These are phyloP conservation scores for Tetrapisispora iriomotensis DNA, from an alignment of 805 yeast genomes.

Conservation along the genomic window DNA sequence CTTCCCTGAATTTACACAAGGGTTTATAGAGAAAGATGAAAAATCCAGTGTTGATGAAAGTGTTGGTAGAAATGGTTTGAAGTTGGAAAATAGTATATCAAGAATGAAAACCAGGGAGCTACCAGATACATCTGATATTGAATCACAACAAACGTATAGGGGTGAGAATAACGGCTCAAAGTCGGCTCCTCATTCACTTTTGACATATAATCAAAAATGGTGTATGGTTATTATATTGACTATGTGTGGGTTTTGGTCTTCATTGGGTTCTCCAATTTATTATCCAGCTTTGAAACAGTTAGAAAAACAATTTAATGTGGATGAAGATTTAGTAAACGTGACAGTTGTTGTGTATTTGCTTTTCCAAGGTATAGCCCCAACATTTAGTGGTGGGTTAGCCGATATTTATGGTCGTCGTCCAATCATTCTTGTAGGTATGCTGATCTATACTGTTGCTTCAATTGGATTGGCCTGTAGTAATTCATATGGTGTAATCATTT, in stretches of 20 bases:
- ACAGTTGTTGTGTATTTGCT: constrained; percentile 68
- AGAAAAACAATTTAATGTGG: constrained; percentile 42
- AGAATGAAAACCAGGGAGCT: constrained; percentile 17
- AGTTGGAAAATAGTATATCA: constrained; percentile 12
- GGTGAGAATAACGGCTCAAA: background rate
- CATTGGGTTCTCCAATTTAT: constrained; percentile 68
- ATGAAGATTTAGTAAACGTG: constrained; percentile 49
- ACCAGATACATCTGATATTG: constrained; percentile 2
- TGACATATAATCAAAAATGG: constrained; percentile 23
- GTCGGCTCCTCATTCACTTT: constrained; percentile 18
- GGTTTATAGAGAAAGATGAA: background rate
- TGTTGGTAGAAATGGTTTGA: background rate
- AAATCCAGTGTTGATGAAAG: background rate
- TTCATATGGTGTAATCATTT: constrained; percentile 49
- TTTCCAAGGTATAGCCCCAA: constrained; percentile 68
- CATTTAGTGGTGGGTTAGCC: constrained; percentile 54
- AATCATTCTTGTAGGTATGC: constrained; percentile 44
- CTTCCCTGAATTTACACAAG: background rate
- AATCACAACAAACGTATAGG: too few relatives aligned
- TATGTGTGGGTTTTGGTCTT: constrained; percentile 48
- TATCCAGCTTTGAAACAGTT: constrained; percentile 66
- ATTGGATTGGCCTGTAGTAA: constrained; percentile 55
- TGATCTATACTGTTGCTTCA: constrained; percentile 49
- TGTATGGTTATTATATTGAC: constrained; percentile 24
- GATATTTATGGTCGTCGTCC: constrained; percentile 69